phyloP scores from a whole-genome alignment of 2,329 filamentous ascomycete genomes.

The Diaporthe nobilis region DNA sequence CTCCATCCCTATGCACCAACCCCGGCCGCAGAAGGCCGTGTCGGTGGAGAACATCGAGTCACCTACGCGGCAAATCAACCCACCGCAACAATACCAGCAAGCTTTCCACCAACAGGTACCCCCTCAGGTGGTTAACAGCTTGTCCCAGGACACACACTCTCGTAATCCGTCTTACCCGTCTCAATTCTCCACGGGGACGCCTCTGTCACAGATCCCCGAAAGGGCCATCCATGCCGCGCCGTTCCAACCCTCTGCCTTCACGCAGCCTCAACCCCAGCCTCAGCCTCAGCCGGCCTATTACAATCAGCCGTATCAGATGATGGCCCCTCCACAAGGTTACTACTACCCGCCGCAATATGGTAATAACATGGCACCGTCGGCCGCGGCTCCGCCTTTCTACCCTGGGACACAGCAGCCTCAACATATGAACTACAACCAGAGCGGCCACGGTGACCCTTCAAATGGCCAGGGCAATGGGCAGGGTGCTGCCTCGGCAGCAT shows the following conservation, averaged over 20 bases:
- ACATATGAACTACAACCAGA: constrained; percentile 58
- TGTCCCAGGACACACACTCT: constrained; percentile 72
- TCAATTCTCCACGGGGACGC: constrained; percentile 81
- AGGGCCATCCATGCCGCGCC: constrained; percentile 90
- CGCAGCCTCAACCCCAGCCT: constrained; percentile 75
- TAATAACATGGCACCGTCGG: constrained; percentile 56
- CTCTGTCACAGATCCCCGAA: constrained; percentile 92
- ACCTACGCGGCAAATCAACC: constrained; percentile 70
- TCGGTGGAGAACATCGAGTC: constrained; percentile 95
- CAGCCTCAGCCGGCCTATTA: constrained; percentile 74
- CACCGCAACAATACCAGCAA: constrained; percentile 73
- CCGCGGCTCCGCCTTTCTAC: constrained; percentile 68
- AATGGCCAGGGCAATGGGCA: constrained; percentile 58
- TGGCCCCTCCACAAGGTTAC: constrained; percentile 72
- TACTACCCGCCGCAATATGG: constrained; percentile 75
- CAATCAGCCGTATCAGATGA: constrained; percentile 68
- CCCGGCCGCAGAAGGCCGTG: constrained; percentile 92
- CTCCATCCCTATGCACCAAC: constrained; percentile 88
- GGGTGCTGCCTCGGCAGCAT: constrained; percentile 67
- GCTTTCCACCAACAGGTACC: constrained; percentile 98
- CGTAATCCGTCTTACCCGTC: constrained; percentile 79
- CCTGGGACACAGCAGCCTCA: constrained; percentile 65
- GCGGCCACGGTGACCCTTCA: constrained; percentile 56
- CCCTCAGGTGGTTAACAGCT: constrained; percentile 73
- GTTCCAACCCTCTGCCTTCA: constrained; percentile 83